These are phyloP conservation scores for Botrytis porri DNA, from an alignment of 2,329 filamentous ascomycete species.

Conservation along the genomic window DNA sequence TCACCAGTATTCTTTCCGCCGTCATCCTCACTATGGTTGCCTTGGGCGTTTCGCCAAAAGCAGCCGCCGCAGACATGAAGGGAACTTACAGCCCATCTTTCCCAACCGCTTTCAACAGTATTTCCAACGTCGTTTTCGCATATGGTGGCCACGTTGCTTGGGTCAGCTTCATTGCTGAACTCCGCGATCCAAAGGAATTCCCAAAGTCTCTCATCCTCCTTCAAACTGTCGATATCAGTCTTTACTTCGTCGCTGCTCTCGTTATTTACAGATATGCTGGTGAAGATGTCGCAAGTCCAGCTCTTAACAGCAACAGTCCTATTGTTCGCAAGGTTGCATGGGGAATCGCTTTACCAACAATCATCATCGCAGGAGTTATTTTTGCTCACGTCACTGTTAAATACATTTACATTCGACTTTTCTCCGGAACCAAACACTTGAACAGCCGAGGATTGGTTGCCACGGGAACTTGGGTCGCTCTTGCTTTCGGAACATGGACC, in stretches of 20 bases:
- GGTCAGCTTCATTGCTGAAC: slow-evolving; percentile 57
- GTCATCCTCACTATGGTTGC: slow-evolving; percentile 57
- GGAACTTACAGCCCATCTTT: slow-evolving; percentile 44
- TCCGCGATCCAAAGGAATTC: slow-evolving; percentile 55
- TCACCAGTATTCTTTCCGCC: slow-evolving; percentile 52
- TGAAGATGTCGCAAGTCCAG: slow-evolving; percentile 58
- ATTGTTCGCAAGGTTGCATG: slow-evolving; percentile 62
- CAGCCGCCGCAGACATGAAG: not conserved
- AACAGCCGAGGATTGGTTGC: slow-evolving; percentile 49
- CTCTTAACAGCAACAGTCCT: slow-evolving; percentile 55
- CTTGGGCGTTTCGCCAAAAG: slow-evolving; percentile 35
- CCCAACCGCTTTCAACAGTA: slow-evolving; percentile 46
- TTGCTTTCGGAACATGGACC: slow-evolving; percentile 55
- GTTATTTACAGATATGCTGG: slow-evolving; percentile 69
- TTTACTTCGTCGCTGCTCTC: slow-evolving; percentile 51
- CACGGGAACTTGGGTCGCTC: slow-evolving; percentile 55
- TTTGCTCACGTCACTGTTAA: slow-evolving; percentile 65
- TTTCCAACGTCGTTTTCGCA: slow-evolving; percentile 58
- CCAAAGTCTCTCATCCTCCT: slow-evolving; percentile 56
- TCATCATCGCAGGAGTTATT: slow-evolving; percentile 69
- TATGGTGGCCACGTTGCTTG: slow-evolving; percentile 59
- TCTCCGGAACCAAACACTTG: slow-evolving; percentile 46
- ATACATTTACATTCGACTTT: slow-evolving; percentile 63
- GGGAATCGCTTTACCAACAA: slow-evolving; percentile 66
- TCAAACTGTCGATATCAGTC: slow-evolving; percentile 54